Conservation (phyloP, 345 rosid genomes). For the Euphorbia pulcherrima region DNA sequence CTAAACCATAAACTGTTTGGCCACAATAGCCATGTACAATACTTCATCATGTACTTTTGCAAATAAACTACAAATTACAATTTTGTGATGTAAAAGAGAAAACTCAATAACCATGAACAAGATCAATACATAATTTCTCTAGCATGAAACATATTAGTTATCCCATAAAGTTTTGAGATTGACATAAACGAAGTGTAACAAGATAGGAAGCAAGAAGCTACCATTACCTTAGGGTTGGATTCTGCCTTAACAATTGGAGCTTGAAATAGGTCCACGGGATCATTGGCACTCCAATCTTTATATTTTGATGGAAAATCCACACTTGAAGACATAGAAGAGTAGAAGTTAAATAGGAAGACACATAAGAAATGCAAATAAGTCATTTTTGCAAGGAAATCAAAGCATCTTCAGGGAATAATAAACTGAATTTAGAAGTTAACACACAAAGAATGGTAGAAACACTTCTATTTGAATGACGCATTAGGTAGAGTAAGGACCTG, state of each 20-base stretch:
- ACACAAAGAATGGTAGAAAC: not conserved
- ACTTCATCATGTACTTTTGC: not conserved
- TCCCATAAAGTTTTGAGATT: not conserved
- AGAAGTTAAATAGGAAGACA: not conserved
- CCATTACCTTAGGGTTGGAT: conserved; percentile 76
- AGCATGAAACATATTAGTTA: conserved; percentile 3
- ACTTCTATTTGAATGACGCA: not conserved
- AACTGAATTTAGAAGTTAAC: conserved; percentile 1
- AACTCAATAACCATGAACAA: not conserved
- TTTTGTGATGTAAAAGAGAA: not conserved
- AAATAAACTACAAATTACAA: not conserved
- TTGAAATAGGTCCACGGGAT: conserved; percentile 78
- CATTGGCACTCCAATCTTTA: conserved; percentile 63
- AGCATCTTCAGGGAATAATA: not conserved
- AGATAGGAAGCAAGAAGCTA: conserved; percentile 7
- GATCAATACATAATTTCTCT: not conserved
- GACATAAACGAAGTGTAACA: not conserved
- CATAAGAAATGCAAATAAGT: conserved; percentile 12
- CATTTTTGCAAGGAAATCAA: not conserved
- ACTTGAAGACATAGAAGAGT: conserved; percentile 41
- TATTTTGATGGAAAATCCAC: conserved; percentile 82
- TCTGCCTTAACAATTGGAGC: conserved; percentile 61
- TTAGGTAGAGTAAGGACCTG: conserved; percentile 49
- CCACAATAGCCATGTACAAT: not conserved
- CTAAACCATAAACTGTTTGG: not conserved